phyloP scores from a whole-genome alignment of 495 filamentous ascomycete genomes.

The Neurospora sp. region DNA sequence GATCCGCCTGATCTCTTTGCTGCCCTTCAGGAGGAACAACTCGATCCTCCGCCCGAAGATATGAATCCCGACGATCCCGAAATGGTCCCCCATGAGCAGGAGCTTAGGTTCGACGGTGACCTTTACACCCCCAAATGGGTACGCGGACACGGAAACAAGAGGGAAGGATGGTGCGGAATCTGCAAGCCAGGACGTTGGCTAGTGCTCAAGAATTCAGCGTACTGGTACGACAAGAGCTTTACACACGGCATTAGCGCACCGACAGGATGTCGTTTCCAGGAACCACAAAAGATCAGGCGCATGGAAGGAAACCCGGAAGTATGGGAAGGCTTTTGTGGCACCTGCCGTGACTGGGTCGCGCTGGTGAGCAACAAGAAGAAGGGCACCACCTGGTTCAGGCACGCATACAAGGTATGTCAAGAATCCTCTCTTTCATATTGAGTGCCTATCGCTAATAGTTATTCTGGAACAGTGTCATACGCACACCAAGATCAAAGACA shows the following conservation, averaged over 20 bases:
- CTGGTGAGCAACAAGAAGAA: conserved; percentile 78
- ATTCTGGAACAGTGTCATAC: conserved; percentile 52
- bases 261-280: conserved; percentile 62
- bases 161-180: conserved; percentile 77
- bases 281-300: conserved; percentile 57
- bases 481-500: conserved; percentile 64
- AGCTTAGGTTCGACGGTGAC: conserved; percentile 66
- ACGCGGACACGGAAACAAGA: conserved; percentile 69
- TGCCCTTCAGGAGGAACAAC: conserved; percentile 55
- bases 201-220: conserved; percentile 73
- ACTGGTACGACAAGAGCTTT: conserved; percentile 82
- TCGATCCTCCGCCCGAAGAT: conserved; percentile 60
- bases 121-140: conserved; percentile 73
- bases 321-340: conserved; percentile 71
- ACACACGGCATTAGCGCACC: conserved; percentile 72
- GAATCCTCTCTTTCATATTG: neutral
- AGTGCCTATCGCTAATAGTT: neutral
- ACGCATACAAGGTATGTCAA: conserved; percentile 65
- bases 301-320: conserved; percentile 74
- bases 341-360: conserved; percentile 69
- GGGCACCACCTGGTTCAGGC: conserved; percentile 75
- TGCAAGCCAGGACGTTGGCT: conserved; percentile 76
- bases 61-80: conserved; percentile 66
- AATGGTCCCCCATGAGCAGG: conserved; percentile 61
- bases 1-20: conserved; percentile 66